These are phyloP conservation scores for Malbranchea cinnamomea DNA, from an alignment of 2,329 filamentous ascomycete genomes.

Conservation along the genomic window DNA sequence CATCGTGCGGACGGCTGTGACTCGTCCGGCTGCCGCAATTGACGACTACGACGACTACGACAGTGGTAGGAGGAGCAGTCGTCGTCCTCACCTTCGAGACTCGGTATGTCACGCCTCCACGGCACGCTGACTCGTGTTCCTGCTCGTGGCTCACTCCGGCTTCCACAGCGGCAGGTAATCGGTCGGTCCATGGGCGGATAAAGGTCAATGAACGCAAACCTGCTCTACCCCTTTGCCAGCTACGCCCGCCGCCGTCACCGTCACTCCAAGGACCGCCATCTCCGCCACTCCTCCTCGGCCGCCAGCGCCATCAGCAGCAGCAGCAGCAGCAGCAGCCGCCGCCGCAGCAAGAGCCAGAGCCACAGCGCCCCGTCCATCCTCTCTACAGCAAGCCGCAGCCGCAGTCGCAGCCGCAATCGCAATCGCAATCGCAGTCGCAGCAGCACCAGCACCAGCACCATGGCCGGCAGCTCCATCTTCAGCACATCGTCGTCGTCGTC, in stretches of 20 bases:
- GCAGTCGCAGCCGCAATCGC: no score
- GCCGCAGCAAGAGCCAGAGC: constrained; percentile 20
- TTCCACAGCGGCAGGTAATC: background rate
- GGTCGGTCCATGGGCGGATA: background rate
- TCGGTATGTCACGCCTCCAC: no score
- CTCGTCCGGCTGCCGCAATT: no score
- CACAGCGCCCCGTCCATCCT: constrained; percentile 32
- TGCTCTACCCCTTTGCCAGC: constrained; percentile 26
- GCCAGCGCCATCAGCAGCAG: constrained; percentile 18
- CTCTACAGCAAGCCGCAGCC: no score
- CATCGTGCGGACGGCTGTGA: no score
- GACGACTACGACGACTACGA: no score
- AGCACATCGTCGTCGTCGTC: constrained; percentile 44
- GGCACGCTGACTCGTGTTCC: no score
- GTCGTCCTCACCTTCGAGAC: background rate
- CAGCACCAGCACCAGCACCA: constrained; percentile 14
- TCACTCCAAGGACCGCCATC: constrained; percentile 16
- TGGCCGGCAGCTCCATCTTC: constrained; percentile 33
- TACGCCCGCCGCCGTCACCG: constrained; percentile 19
- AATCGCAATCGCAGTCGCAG: no score
- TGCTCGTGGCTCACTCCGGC: no score
- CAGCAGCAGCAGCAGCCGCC: constrained; percentile 19
- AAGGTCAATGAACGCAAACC: constrained; percentile 26
- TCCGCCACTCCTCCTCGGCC: constrained; percentile 19
- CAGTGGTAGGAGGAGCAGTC: no score